Evolutionary conservation across 2,329 filamentous ascomycete species (phyloP).

Genomic region (Xylaria arbuscula): DNA sequence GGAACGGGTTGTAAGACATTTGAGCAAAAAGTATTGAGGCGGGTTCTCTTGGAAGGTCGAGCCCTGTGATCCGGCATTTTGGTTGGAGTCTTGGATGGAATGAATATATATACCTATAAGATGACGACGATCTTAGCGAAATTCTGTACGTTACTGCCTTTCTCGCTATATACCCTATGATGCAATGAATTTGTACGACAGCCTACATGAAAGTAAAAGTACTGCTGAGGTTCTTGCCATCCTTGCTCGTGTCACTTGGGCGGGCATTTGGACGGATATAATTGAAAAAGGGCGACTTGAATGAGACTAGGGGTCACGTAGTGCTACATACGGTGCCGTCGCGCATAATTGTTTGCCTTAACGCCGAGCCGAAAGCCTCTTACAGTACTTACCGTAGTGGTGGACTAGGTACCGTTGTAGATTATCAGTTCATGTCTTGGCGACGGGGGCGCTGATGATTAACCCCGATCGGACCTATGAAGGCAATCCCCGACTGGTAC

Average conservation of each 20-base stretch:
- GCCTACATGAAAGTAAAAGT: not conserved
- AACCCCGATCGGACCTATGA: not conserved
- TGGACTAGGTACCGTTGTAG: too few species aligned
- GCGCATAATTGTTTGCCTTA: conserved; percentile 12
- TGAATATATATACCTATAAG: conserved; percentile 31
- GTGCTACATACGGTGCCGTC: not conserved
- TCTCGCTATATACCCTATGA: conserved; percentile 45
- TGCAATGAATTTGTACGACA: conserved; percentile 32
- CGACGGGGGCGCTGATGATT: not conserved
- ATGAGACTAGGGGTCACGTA: not conserved
- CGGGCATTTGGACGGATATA: conserved; percentile 19
- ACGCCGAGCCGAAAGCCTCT: conserved; percentile 8
- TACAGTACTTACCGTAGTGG: too few species aligned
- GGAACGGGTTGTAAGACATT: conserved; percentile 1
- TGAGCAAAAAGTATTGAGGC: conserved; percentile 2
- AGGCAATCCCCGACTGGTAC: not conserved
- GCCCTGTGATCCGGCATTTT: conserved; percentile 24
- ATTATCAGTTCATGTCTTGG: not conserved
- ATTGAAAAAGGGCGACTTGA: conserved; percentile 3
- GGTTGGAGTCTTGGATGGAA: conserved; percentile 36
- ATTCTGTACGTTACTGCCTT: conserved; percentile 39
- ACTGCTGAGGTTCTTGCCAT: not conserved
- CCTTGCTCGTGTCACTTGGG: conserved; percentile 16
- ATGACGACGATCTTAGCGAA: conserved; percentile 24
- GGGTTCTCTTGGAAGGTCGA: conserved; percentile 31